A percentile compares a stretch with the other conserved stretches of the same genome.
Evolutionary conservation across 805 yeast genomes (phyloP).

Genomic region (Ogataea philodendri): DNA sequence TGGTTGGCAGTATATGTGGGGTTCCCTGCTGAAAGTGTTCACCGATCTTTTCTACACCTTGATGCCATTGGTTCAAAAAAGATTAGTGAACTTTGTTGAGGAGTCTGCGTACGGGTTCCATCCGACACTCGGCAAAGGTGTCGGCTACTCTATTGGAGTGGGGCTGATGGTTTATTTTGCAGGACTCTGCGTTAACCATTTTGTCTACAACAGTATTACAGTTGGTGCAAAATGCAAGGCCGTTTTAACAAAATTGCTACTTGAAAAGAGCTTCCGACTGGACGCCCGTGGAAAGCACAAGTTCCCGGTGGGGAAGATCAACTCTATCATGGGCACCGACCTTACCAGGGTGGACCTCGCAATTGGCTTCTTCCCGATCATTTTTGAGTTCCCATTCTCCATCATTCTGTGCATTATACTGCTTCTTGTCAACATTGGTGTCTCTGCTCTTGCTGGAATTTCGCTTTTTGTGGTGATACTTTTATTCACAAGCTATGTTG

Average conservation of each 20-base stretch:
- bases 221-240: slow-evolving; percentile 73
- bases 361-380: slow-evolving; percentile 62
- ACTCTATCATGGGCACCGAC: slow-evolving; percentile 79
- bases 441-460: slow-evolving; percentile 68
- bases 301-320: slow-evolving; percentile 69
- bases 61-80: slow-evolving; percentile 65
- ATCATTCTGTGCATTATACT: slow-evolving; percentile 60
- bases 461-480: slow-evolving; percentile 54
- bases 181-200: slow-evolving; percentile 55
- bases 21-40: slow-evolving; percentile 40
- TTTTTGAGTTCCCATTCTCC: slow-evolving; percentile 61
- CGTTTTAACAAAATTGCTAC: slow-evolving; percentile 62
- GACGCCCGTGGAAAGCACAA: slow-evolving; percentile 59
- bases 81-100: slow-evolving; percentile 62
- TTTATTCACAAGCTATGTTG: slow-evolving; percentile 40
- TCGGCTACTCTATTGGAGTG: slow-evolving; percentile 77
- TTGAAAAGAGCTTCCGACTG: slow-evolving; percentile 63
- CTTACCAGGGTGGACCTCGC: slow-evolving; percentile 76
- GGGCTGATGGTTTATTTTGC: slow-evolving; percentile 51
- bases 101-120: slow-evolving; percentile 42
- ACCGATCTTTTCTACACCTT: slow-evolving; percentile 50
- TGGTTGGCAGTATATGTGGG: slow-evolving; percentile 41
- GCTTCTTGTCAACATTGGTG: slow-evolving; percentile 69
- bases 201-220: slow-evolving; percentile 55
- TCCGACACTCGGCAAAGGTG: slow-evolving; percentile 54